A percentile compares a stretch with the other conserved stretches of the same genome.
Conservation (phyloP, 257 asterid species). For the Solanum appendiculatum region DNA sequence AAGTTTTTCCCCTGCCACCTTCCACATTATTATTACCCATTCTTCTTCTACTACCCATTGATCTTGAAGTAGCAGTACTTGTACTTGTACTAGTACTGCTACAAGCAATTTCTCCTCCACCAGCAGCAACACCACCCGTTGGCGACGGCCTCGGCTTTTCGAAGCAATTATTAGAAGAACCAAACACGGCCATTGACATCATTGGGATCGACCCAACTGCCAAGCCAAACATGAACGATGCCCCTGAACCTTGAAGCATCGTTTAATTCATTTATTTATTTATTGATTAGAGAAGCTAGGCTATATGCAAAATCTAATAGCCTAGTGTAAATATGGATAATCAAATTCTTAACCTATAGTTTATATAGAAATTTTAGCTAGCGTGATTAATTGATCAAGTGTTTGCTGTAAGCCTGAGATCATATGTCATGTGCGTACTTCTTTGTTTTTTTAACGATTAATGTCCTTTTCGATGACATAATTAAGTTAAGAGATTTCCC, state of each 20-base stretch:
- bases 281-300: neutral
- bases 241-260: neutral
- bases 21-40: neutral
- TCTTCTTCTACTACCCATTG: neutral
- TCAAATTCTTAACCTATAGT: neutral
- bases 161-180: neutral
- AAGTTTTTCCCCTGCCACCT: neutral
- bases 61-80: neutral
- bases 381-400: neutral
- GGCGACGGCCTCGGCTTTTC: neutral
- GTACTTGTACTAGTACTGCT: neutral
- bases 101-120: neutral
- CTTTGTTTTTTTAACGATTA: neutral
- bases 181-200: neutral
- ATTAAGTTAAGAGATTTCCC: neutral
- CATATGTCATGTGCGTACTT: neutral
- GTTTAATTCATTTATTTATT: neutral
- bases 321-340: neutral
- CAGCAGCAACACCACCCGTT: neutral
- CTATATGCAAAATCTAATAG: neutral
- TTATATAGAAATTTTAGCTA: neutral
- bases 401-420: neutral
- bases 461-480: neutral
- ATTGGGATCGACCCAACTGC: constrained; percentile 1
- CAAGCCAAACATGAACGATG: neutral